Base-by-base conservation (phyloP, 139 green algal species). In the Coccomyxa sp. region DNA sequence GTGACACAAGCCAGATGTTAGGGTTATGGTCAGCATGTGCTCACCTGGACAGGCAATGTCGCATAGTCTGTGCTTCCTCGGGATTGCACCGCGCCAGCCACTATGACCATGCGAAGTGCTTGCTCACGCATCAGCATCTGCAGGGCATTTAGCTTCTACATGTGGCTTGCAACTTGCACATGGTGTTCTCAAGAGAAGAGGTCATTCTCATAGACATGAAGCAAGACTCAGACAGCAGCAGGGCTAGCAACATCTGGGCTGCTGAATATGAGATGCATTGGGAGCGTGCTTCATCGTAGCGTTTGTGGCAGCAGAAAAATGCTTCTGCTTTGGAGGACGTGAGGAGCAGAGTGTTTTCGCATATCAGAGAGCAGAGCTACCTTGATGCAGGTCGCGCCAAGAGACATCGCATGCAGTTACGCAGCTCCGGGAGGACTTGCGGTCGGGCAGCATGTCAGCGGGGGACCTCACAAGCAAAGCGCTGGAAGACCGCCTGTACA, bases 331-430 rank as follows among this genome's bases (percentile, higher is more conserved):
- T 18, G 1, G 68, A n/a, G 29, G 35, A 8, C 24, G 14, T 3
- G 68, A 1, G 68, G 27, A 38, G 24, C 29, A 39, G 24, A 33
- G 2, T 73, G 68, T 24, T n/a, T 38, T 40, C 2, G 33, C 6
- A 33, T 73, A 24, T 18, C 24, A 24, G 29, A 6, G 68, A 58
- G 35, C 24, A n/a, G n/a, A n/a, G n/a, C n/a, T n/a, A n/a, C 50
- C 27, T 5, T 75, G 34, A 54, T 50, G 50, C 82, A 92, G 86
- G 22, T 78, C 84, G 12, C 88, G 81, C 6, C 79, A 95, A 73
- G 93, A 97, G 70, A 85, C 95, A 36, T 79, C 73, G 14, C 31
- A 74, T 12, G 90, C 90, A 8, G 83, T 89, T 27, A 27, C 77
- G 9, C 35, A 50, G 8, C 41, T 90, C 10, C 78, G 75, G 41